Base-by-base conservation (phyloP, 2,329 filamentous ascomycete genomes). In the Bipolaris gigantea region DNA sequence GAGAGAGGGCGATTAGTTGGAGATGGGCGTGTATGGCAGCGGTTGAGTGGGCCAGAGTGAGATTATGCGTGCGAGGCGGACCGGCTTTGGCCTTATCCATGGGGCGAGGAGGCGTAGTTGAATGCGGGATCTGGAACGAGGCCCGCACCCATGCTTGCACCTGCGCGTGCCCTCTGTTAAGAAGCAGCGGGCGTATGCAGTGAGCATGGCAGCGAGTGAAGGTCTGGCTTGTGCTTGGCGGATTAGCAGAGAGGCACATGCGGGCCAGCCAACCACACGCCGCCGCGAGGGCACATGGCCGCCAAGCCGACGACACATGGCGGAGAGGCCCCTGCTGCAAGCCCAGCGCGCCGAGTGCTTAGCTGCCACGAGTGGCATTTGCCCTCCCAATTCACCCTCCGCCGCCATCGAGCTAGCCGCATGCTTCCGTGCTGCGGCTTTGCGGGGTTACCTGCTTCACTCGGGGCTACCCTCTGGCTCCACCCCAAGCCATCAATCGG, bases 191-290 rank as follows among this genome's bases (percentile, higher is more conserved):
- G 48, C 38, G 53, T 19, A 45, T 42, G 49, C 41, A 53, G 38
- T 36, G 50, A 44, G 39, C 39, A 39, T 45, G 50, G 30, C 23
- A 9, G 38, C 27, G 41, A 41, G 50, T 51, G 56, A 57, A 57
- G 56, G 53, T 56, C 54, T 58, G 48, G 53, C 57, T 62, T 59
- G 57, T 43, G 53, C 57, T 62, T 59, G 57, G 60, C 55, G 23
- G 36, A 43, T 42, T 47, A 23, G 36, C 32, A 36, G 35, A 40
- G 50, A 35, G 30, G 42, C 41, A 23, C 18, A 42, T 32, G 42
- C 34, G 0, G 30, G 21, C 27, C 48, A 55, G 44, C 58, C 58
- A 61, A 54, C 56, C 56, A 52, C 15, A 52, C 36, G 23, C 10
- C 42, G 36, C 38, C 48, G 18, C 16, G 48, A 33, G 48, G 30